Evolutionary conservation across 1,139 yeast genomes (phyloP).

Genomic region (Geotrichum candidum): DNA sequence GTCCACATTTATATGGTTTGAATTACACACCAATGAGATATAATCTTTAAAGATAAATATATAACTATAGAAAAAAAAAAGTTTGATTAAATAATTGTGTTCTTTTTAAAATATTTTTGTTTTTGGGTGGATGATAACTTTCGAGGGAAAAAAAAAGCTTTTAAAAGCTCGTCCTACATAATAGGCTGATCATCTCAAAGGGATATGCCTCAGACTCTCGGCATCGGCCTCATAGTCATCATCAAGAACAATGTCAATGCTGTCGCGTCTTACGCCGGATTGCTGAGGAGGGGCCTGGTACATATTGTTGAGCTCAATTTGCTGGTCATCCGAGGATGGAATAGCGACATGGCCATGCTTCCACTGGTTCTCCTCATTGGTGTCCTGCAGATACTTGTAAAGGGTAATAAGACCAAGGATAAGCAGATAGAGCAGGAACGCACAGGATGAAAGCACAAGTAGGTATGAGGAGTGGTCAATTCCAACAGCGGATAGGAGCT

Average conservation of each 20-base stretch:
- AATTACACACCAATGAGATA: no score
- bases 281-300: constrained; percentile 10
- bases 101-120: no score
- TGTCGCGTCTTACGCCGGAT: background rate
- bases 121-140: no score
- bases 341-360: constrained; percentile 17
- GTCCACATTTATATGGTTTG: no score
- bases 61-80: no score
- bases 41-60: no score
- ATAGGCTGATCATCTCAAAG: background rate
- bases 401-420: constrained; percentile 50
- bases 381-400: constrained; percentile 33
- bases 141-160: background rate
- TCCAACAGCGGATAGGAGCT: constrained; percentile 61
- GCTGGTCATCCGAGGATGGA: constrained; percentile 12
- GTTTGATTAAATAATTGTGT: no score
- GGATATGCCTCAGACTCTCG: background rate
- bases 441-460: constrained; percentile 65
- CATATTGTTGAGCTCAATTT: constrained; percentile 17
- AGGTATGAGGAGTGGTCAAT: constrained; percentile 83
- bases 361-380: constrained; percentile 11
- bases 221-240: constrained; percentile 18
- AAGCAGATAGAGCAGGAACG: constrained; percentile 67
- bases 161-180: background rate
- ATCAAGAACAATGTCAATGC: constrained; percentile 13